phyloP scores from a whole-genome alignment of 116 monocot species.

The Thalassia testudinum region DNA sequence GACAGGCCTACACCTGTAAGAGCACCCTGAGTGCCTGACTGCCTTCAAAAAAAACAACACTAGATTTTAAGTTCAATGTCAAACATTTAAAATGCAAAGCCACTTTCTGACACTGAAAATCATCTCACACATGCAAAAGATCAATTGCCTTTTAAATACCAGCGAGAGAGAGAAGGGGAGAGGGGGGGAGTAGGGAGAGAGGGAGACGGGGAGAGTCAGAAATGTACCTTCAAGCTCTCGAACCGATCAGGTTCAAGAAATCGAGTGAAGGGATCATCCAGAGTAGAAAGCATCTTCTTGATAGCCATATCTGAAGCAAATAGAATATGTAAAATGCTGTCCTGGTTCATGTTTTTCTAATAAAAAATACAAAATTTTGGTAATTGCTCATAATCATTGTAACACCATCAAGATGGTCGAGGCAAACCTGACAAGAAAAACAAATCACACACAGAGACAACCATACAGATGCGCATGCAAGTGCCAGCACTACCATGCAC shows the following conservation, averaged over 20 bases:
- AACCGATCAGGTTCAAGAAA: constrained; percentile 93
- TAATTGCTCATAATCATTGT: too few relatives aligned
- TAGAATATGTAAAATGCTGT: neutral
- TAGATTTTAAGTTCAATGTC: neutral
- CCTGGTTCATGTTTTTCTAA: neutral
- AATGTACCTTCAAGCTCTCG: constrained; percentile 80
- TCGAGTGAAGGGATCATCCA: constrained; percentile 95
- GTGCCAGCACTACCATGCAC: too few relatives aligned
- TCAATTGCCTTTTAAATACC: too few relatives aligned
- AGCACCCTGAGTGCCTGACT: constrained; percentile 94
- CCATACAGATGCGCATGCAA: too few relatives aligned
- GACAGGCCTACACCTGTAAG: constrained; percentile 96
- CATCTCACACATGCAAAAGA: too few relatives aligned
- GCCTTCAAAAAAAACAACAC: constrained; percentile 51
- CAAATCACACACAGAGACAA: too few relatives aligned
- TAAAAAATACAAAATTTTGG: neutral
- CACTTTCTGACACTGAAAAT: too few relatives aligned
- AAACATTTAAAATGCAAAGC: too few relatives aligned
- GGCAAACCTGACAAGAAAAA: too few relatives aligned
- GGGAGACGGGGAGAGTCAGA: neutral
- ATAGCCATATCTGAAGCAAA: constrained; percentile 65
- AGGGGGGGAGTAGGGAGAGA: too few relatives aligned
- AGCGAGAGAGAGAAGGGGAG: neutral
- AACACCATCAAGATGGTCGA: too few relatives aligned
- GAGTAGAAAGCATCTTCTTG: constrained; percentile 88